phyloP scores from a whole-genome alignment of 1,284 basidiomycete species.

The Rhodotorula sp. region DNA sequence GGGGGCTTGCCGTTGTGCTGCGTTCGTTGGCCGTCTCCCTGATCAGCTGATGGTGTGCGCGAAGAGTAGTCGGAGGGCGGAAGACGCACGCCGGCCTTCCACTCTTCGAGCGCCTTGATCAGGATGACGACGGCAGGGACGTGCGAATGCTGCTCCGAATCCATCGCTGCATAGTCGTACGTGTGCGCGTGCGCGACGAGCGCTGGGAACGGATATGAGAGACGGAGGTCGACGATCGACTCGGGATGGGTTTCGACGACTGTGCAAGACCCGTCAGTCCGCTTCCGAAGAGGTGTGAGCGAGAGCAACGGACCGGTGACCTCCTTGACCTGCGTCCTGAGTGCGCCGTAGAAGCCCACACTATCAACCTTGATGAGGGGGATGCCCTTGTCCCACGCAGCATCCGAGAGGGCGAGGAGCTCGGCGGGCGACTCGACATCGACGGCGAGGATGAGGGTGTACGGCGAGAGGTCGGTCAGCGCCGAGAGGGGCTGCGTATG shows the following conservation, averaged over 20 bases:
- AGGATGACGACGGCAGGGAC: constrained; percentile 84
- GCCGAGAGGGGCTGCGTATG: constrained; percentile 54
- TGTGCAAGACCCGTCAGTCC: constrained; percentile 45
- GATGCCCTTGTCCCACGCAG: constrained; percentile 55
- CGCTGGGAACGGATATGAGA: constrained; percentile 84
- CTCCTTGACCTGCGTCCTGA: constrained; percentile 82
- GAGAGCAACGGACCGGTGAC: constrained; percentile 66
- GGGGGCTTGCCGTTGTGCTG: constrained; percentile 70
- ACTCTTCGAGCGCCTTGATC: constrained; percentile 75
- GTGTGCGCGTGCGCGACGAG: constrained; percentile 64
- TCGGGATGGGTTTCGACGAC: constrained; percentile 88
- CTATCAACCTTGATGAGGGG: constrained; percentile 75
- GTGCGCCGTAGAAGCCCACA: constrained; percentile 83
- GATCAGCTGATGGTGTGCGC: not conserved
- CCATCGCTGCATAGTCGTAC: constrained; percentile 72
- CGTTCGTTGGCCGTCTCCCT: not conserved
- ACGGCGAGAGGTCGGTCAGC: constrained; percentile 55
- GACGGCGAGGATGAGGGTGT: constrained; percentile 80
- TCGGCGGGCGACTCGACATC: constrained; percentile 58
- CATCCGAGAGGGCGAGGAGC: constrained; percentile 59
- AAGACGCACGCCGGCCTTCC: constrained; percentile 67
- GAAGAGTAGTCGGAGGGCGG: not conserved
- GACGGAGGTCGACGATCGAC: constrained; percentile 71
- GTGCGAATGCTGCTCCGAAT: constrained; percentile 81
- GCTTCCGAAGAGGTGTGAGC: not conserved